Evolutionary conservation across 352 stramenopile genomes (phyloP), one percentile per base, ranked within the genome.

Genomic region (Phytophthora nicotianae): DNA sequence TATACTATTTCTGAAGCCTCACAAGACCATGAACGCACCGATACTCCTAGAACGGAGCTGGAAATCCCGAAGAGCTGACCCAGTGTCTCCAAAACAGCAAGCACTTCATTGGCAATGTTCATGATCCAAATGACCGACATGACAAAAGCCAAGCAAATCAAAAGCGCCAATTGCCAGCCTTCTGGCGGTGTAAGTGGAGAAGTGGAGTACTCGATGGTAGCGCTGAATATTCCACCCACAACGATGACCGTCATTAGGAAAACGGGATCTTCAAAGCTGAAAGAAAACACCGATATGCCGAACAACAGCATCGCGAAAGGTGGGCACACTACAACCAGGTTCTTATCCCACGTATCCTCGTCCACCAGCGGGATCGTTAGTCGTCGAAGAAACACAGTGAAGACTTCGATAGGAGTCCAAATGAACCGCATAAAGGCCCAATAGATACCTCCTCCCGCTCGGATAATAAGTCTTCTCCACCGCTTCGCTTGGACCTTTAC

Each of bases 91-190:
- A 94, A 66, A 3, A 94, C 73, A 13, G 72, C 76, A 11, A 94
- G 77, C 2, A 91, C 82, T 62, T 94, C 85, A 29, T 89, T 83
- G 6, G 85, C 85, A 46, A 94, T 91, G 19, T 88, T 91, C 83
- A 91, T 91, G 64, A 94, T 94, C 85, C 85, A 94, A 53, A 92
- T 78, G 37, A 94, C 80, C 3, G 85, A 94, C 83, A 94, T 94
- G 20, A 86, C 72, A 47, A 94, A 94, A 14, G 77, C 85, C n/a
- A 91, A 58, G 24, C 64, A 81, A 32, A 94, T 74, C 21, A 88
- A 91, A 33, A 83, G 81, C 4, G 74, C 71, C 10, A 92, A 51
- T 5, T 61, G 51, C 46, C 51, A 60, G n/a, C 81, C 83, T 46
- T 77, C 60, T 1, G 85, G 85, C 23, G 85, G 85, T 9, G 59